Evolutionary conservation across 345 rosid genomes (phyloP).

Genomic region (Pistacia atlantica): DNA sequence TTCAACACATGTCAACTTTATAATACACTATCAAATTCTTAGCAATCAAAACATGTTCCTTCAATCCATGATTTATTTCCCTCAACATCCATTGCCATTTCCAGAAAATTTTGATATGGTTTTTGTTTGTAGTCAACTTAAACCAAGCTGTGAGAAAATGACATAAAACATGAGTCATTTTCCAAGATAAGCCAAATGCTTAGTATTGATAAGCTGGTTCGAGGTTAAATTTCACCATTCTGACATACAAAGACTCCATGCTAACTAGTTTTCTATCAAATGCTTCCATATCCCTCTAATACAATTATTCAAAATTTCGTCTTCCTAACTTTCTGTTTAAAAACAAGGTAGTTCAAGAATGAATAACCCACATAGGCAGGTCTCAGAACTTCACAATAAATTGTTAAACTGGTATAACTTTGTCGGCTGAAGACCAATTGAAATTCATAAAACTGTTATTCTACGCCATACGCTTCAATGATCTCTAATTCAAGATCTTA

Average conservation of each 20-base stretch:
- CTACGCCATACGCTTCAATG: background rate
- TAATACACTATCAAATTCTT: background rate
- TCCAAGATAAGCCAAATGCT: background rate
- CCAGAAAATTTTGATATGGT: background rate
- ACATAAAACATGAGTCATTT: background rate
- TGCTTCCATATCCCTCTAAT: background rate
- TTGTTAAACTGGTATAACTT: background rate
- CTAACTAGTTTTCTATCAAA: background rate
- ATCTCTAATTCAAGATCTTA: background rate
- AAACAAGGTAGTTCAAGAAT: too few relatives aligned
- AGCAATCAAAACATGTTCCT: background rate
- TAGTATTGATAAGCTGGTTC: background rate
- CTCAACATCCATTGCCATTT: background rate
- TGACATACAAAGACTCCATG: background rate
- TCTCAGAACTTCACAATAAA: background rate
- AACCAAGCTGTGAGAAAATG: background rate
- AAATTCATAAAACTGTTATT: background rate
- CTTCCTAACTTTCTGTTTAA: too few relatives aligned
- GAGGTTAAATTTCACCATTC: background rate
- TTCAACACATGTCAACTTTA: slow-evolving; percentile 3
- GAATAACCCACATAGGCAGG: too few relatives aligned
- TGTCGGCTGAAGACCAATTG: too few relatives aligned
- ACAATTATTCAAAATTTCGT: background rate
- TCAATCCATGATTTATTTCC: background rate
- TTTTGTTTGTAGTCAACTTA: background rate